Evolutionary conservation across 192 early-diverging fungal species (phyloP).

Genomic region (Podila minutissima): DNA sequence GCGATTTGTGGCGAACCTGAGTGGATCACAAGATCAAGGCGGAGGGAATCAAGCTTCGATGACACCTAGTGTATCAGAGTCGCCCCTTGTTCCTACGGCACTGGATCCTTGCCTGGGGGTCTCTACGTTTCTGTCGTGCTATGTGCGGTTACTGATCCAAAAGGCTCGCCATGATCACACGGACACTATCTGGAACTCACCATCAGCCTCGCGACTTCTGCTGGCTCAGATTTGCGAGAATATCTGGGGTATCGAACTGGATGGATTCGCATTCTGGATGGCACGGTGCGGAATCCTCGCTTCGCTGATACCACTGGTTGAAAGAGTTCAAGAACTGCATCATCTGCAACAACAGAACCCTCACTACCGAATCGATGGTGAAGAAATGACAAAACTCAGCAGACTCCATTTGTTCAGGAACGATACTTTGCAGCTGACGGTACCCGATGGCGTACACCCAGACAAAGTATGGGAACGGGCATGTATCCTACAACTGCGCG

Average conservation of each 20-base stretch:
- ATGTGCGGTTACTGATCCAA: conserved; percentile 47
- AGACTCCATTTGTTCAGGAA: conserved; percentile 61
- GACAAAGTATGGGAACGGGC: conserved; percentile 53
- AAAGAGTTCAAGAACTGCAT: conserved; percentile 27
- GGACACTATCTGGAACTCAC: conserved; percentile 54
- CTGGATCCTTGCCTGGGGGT: conserved; percentile 70
- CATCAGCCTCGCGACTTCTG: conserved; percentile 20
- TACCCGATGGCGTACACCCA: conserved; percentile 29
- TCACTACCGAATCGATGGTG: neutral
- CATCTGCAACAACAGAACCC: neutral
- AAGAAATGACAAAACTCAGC: conserved; percentile 18
- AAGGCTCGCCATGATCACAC: conserved; percentile 21
- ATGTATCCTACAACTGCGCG: conserved; percentile 49
- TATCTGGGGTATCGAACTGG: conserved; percentile 68
- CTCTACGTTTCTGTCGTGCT: conserved; percentile 63
- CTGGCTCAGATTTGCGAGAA: conserved; percentile 53
- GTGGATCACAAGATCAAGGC: neutral
- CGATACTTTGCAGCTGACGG: conserved; percentile 59
- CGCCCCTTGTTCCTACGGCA: conserved; percentile 23
- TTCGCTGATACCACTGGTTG: conserved; percentile 59
- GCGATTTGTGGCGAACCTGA: conserved; percentile 6
- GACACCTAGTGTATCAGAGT: neutral
- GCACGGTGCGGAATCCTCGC: conserved; percentile 60
- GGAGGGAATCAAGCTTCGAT: neutral
- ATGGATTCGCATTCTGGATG: conserved; percentile 61